Evolutionary conservation across 2,329 filamentous ascomycete species (phyloP), one percentile per base, ranked within the genome.

Genomic region (Cercospora sesami): DNA sequence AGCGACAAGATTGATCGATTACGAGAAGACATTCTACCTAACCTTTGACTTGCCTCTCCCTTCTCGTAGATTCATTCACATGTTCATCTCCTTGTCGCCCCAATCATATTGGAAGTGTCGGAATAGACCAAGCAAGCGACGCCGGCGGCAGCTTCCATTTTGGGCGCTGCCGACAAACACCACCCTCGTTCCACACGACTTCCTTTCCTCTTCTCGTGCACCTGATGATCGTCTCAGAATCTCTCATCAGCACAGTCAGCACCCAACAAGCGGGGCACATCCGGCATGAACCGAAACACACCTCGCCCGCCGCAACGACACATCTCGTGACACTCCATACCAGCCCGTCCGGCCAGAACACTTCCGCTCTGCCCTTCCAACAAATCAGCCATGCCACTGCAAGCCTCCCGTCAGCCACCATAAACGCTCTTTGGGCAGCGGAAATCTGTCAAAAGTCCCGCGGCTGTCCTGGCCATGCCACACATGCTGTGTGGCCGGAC

Each of bases 211-310:
- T 26, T 14, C 21, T n/a, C n/a, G n/a, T n/a, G n/a, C 10, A 14
- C 7, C 18, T 51, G 18, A 42, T 14, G 18, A 51, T 51, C 18
- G 45, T 51, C 45, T 51, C 18, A 51, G 45, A 39, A 51, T 51
- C 21, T 51, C 45, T 58, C 53, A 31, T 58, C 53, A 58, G 53
- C 53, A 58, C 53, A 58, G 53, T 58, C 45, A 51, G 45, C 45
- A 58, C 21, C 30, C 53, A 58, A 31, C 53, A 21, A 30, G 53
- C 26, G 26, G 53, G 26, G 53, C 53, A 30, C 30, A 58, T 31
- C 53, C 53, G 53, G 53, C 53, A 58, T 58, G 16, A 58, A 28
- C 53, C 53, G 53, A 23, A 58, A 28, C 48, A 53, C 18, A 53
- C 23, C 10, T 21, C 48, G 48, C 23, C 18, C 18, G 48, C 23